Base-by-base conservation (phyloP, 1,139 yeast genomes). In the Candida pseudoviswanathii region DNA sequence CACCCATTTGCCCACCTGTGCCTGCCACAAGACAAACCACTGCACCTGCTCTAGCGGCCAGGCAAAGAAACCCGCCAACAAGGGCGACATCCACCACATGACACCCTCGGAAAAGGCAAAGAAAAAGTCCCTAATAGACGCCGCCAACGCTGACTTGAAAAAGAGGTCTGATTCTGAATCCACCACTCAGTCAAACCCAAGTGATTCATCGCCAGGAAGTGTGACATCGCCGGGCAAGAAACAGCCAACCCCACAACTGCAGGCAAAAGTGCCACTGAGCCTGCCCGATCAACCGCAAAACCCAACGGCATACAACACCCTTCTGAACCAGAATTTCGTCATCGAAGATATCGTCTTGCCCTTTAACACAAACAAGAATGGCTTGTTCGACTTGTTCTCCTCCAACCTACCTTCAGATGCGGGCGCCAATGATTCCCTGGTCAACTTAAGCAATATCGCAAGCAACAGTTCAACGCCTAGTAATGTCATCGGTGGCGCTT, bases 1-100 rank as follows among this genome's bases (percentile, higher is more conserved):
- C 48, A 66, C 52, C 61, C 82, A 76, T 56, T 62, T 67, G 41
- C 76, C 83, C 39, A 77, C 76, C 31, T 85, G 91, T 65, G 73
- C 78, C 32, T 78, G 85, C 59, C 79, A 78, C 60, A 74, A 75
- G 44, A 77, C 75, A 47, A 75, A 81, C 40, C 77, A 76, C 50
- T 86, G 92, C 61, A 78, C 86, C 3, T 86, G 92, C 62, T 75
- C 80, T 45, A 63, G 69, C 45, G 75, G 70, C 8, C 50, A 11
- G 26, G 46, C 54, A n/a, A 46, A 52, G 41, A 60, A 53, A 46
- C 54, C 57, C 44, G 50, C 43, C 3, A 51, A 43, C 31, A 62
- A 49, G 34, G 51, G 50, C 22, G 51, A 48, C 36, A 47, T 51
- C 10, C 58, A 52, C 42, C 58, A 53, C 41, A 47, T 53, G 53